Conservation (phyloP, 208 protist genomes). For the Vickermania ingenoplastis region DNA sequence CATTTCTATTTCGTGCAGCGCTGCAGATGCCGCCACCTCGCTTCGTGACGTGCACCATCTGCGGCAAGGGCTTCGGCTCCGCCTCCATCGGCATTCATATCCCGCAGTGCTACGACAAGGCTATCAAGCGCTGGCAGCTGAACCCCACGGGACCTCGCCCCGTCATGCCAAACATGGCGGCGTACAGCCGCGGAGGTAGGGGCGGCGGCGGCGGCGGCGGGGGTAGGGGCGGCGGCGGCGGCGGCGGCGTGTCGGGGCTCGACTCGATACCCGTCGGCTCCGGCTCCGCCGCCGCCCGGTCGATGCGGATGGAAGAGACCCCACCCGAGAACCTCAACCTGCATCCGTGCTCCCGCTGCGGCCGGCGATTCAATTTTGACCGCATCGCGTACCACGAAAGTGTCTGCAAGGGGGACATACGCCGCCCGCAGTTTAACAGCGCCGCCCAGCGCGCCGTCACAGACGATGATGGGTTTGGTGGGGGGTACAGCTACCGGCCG, state of each 20-base stretch:
- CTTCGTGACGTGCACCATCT: slow-evolving; percentile 75
- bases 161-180: slow-evolving; percentile 43
- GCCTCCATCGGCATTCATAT: slow-evolving; percentile 82
- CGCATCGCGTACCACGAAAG: slow-evolving; percentile 87
- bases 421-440: slow-evolving; percentile 73
- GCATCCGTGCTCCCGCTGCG: slow-evolving; percentile 82
- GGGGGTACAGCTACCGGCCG: slow-evolving; percentile 5
- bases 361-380: slow-evolving; percentile 80
- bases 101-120: slow-evolving; percentile 86
- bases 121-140: slow-evolving; percentile 69
- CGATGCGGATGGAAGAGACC: slow-evolving; percentile 12
- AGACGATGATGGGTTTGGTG: slow-evolving; percentile 16
- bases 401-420: slow-evolving; percentile 68
- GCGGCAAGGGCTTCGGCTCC: slow-evolving; percentile 67
- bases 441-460: slow-evolving; percentile 50
- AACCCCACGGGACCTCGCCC: slow-evolving; percentile 64
- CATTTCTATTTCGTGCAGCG: too few relatives aligned
- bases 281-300: slow-evolving; percentile 35
- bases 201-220: slow-evolving; percentile 3
- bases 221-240: not conserved
- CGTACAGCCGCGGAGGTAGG: not conserved
- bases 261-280: slow-evolving; percentile 24
- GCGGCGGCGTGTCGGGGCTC: not conserved
- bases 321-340: slow-evolving; percentile 40
- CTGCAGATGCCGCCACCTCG: slow-evolving; percentile 53